These are phyloP conservation scores for Globisporangium ultimum DNA, from an alignment of 352 stramenopile genomes.

Conservation along the genomic window DNA sequence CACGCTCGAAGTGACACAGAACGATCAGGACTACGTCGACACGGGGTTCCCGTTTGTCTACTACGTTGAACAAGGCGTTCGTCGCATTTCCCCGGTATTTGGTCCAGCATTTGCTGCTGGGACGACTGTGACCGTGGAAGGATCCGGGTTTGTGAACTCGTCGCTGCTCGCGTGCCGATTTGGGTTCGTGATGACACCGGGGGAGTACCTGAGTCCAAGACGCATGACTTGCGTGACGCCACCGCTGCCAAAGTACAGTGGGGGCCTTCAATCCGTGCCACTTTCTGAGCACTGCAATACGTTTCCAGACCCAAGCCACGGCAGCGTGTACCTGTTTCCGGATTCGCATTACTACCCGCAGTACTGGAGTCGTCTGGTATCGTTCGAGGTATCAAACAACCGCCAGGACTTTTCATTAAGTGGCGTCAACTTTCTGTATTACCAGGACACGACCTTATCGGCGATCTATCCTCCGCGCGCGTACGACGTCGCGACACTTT, in stretches of 20 bases:
- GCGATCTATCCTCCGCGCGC: slow-evolving; percentile 53
- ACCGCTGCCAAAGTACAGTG: slow-evolving; percentile 51
- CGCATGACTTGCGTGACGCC: slow-evolving; percentile 85
- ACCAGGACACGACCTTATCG: slow-evolving; percentile 75
- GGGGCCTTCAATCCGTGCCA: slow-evolving; percentile 48
- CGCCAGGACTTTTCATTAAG: slow-evolving; percentile 92
- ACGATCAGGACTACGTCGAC: slow-evolving; percentile 91
- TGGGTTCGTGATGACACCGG: slow-evolving; percentile 77
- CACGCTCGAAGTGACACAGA: slow-evolving; percentile 84
- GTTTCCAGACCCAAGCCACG: slow-evolving; percentile 52
- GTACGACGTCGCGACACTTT: slow-evolving; percentile 41
- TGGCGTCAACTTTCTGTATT: slow-evolving; percentile 92
- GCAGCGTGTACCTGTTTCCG: slow-evolving; percentile 78
- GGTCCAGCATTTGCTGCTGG: slow-evolving; percentile 81
- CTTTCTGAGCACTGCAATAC: slow-evolving; percentile 74
- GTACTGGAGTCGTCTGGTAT: slow-evolving; percentile 85
- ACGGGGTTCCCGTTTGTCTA: slow-evolving; percentile 70
- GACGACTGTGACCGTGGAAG: slow-evolving; percentile 83
- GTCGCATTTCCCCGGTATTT: slow-evolving; percentile 81
- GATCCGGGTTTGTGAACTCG: slow-evolving; percentile 86
- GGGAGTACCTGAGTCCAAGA: slow-evolving; percentile 70
- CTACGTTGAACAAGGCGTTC: slow-evolving; percentile 75
- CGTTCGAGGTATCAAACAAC: slow-evolving; percentile 95
- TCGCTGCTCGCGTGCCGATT: slow-evolving; percentile 87
- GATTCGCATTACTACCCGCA: slow-evolving; percentile 84